Percentiles rank a stretch among this genome's conserved stretches.
phyloP scores from a whole-genome alignment of 306 rosid genomes.

The Oxytropis ochrocephala region DNA sequence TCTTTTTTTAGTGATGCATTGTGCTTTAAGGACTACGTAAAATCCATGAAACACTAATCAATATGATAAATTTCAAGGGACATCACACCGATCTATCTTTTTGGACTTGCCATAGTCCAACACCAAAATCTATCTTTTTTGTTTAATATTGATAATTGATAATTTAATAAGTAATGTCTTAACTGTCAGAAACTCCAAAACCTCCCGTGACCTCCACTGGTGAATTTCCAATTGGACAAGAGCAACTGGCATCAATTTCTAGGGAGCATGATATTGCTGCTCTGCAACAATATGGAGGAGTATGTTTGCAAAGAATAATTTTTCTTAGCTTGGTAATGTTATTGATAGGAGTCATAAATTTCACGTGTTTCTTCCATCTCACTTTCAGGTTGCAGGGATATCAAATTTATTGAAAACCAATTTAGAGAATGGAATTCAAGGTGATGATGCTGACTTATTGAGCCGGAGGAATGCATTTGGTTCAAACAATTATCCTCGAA shows the following conservation, averaged over 20 bases:
- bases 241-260: slow-evolving; percentile 64
- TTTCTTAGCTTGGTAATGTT: not conserved
- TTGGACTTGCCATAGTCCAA: not conserved
- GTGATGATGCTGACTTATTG: slow-evolving; percentile 68
- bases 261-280: slow-evolving; percentile 55
- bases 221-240: slow-evolving; percentile 68
- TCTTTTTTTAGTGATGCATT: not conserved
- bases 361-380: slow-evolving; percentile 10
- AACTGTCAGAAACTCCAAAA: slow-evolving; percentile 27
- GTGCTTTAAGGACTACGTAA: not conserved
- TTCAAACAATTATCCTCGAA: slow-evolving; percentile 76
- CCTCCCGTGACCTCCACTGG: slow-evolving; percentile 32
- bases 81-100: not conserved
- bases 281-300: slow-evolving; percentile 77
- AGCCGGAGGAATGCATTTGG: slow-evolving; percentile 68
- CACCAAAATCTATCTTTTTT: not conserved
- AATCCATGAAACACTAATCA: too few relatives aligned
- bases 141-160: not conserved
- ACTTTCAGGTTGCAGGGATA: slow-evolving; percentile 62
- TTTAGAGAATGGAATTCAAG: slow-evolving; percentile 71
- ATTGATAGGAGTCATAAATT: not conserved
- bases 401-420: slow-evolving; percentile 56
- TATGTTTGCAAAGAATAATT: slow-evolving; percentile 22
- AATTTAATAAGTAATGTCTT: not conserved
- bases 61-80: too few relatives aligned